Conservation (phyloP, 2,329 filamentous ascomycete species). For the Fusarium setosum region DNA sequence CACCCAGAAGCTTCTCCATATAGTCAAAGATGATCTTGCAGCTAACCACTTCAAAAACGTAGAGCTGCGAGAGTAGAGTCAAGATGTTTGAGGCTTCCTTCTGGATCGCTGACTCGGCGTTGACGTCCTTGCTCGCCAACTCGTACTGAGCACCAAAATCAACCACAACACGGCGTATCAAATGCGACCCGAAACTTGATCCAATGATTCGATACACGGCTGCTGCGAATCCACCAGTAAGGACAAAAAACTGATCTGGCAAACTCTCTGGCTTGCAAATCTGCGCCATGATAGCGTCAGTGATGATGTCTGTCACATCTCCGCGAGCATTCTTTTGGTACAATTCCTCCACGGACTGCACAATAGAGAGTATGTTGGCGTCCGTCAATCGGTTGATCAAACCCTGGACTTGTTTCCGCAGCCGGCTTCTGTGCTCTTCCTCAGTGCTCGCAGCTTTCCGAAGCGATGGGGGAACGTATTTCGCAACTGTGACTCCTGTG, state of each 20-base stretch:
- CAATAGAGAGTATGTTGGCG: conserved; percentile 85
- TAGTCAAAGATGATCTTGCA: conserved; percentile 91
- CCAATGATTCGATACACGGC: conserved; percentile 90
- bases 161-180: conserved; percentile 82
- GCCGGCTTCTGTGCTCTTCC: conserved; percentile 72
- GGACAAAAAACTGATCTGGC: conserved; percentile 89
- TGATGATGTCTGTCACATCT: conserved; percentile 83
- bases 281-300: conserved; percentile 82
- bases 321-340: conserved; percentile 89
- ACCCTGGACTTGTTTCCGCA: conserved; percentile 87
- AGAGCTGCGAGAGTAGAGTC: conserved; percentile 85
- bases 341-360: conserved; percentile 83
- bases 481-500: conserved; percentile 61
- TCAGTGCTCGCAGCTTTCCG: conserved; percentile 73
- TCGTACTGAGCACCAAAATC: conserved; percentile 77
- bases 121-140: conserved; percentile 50
- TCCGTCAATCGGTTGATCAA: conserved; percentile 94
- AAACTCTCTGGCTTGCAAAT: conserved; percentile 82
- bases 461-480: conserved; percentile 92
- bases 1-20: conserved; percentile 78
- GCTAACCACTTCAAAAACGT: conserved; percentile 90
- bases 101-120: conserved; percentile 52
- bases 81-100: conserved; percentile 75
- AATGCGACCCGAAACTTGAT: conserved; percentile 87
- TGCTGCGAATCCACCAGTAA: conserved; percentile 89